phyloP scores from a whole-genome alignment of 768 basidiomycete species.

The Panus rudis region DNA sequence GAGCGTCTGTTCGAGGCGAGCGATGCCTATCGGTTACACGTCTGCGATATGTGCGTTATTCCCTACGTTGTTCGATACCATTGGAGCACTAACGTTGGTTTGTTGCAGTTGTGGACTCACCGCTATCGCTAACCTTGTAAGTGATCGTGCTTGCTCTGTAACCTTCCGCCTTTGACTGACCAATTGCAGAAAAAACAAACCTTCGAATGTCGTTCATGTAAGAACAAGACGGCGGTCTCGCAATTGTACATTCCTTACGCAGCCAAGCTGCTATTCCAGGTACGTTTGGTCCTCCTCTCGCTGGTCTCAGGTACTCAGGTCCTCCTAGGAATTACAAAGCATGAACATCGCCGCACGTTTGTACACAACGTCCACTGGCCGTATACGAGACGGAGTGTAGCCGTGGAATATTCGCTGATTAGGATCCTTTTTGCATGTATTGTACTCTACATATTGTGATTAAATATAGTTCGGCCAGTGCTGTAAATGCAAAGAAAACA shows the following conservation, averaged over 20 bases:
- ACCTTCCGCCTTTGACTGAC: too few species aligned
- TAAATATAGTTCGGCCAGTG: conserved; percentile 1
- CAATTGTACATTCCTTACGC: conserved; percentile 94
- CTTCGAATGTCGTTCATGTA: conserved; percentile 96
- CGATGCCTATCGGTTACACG: conserved; percentile 89
- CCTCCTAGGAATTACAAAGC: conserved; percentile 75
- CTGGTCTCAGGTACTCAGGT: conserved; percentile 2
- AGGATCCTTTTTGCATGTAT: conserved; percentile 25
- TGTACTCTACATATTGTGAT: conserved; percentile 24
- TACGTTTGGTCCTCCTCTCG: conserved; percentile 22
- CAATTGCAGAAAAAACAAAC: conserved; percentile 89
- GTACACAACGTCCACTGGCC: conserved; percentile 82
- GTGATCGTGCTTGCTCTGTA: conserved; percentile 25
- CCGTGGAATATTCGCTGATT: conserved; percentile 9
- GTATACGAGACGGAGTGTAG: conserved; percentile 76
- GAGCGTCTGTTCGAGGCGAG: conserved; percentile 93
- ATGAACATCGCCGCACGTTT: conserved; percentile 91
- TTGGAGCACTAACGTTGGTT: conserved; percentile 12
- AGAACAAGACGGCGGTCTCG: conserved; percentile 92
- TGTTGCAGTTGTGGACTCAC: conserved; percentile 87
- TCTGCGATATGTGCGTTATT: conserved; percentile 84
- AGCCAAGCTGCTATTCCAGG: conserved; percentile 94
- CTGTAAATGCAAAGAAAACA: background rate
- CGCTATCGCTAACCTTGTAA: conserved; percentile 90
- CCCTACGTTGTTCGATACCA: background rate